These are phyloP conservation scores for Tephrocybe rancida DNA, from an alignment of 768 basidiomycete species.

Conservation along the genomic window DNA sequence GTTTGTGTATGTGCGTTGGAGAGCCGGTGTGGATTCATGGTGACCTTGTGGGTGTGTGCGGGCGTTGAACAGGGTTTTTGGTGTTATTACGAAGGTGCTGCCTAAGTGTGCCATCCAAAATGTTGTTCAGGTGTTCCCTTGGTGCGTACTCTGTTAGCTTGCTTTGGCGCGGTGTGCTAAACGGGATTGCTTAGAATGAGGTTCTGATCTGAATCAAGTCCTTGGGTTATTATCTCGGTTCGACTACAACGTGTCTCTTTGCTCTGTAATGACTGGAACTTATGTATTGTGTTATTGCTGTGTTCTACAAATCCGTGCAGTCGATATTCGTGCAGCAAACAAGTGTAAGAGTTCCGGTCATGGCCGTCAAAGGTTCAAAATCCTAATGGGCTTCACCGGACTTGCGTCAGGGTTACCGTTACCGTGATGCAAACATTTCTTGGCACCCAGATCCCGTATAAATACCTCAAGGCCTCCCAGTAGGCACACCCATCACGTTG, in stretches of 20 bases:
- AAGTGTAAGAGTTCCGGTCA: neutral
- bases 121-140: neutral
- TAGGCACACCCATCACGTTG: slow-evolving; percentile 19
- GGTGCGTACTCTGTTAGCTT: neutral
- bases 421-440: neutral
- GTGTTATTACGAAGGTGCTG: slow-evolving; percentile 8
- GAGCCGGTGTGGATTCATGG: slow-evolving; percentile 3
- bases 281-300: neutral
- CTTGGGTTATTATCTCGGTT: slow-evolving; percentile 2
- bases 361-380: neutral
- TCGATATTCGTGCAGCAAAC: neutral
- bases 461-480: neutral
- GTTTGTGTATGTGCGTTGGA: neutral
- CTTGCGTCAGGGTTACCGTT: slow-evolving; percentile 2
- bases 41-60: neutral
- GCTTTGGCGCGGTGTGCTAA: neutral
- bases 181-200: neutral
- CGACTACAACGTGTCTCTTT: neutral
- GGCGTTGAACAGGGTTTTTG: slow-evolving; percentile 9
- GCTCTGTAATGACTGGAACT: slow-evolving; percentile 7
- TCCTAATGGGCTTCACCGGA: neutral
- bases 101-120: slow-evolving; percentile 9
- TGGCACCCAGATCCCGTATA: slow-evolving; percentile 1
- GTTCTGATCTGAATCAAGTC: neutral
- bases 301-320: neutral